phyloP scores from a whole-genome alignment of 495 filamentous ascomycete genomes.

The Penicillium diatomitis region DNA sequence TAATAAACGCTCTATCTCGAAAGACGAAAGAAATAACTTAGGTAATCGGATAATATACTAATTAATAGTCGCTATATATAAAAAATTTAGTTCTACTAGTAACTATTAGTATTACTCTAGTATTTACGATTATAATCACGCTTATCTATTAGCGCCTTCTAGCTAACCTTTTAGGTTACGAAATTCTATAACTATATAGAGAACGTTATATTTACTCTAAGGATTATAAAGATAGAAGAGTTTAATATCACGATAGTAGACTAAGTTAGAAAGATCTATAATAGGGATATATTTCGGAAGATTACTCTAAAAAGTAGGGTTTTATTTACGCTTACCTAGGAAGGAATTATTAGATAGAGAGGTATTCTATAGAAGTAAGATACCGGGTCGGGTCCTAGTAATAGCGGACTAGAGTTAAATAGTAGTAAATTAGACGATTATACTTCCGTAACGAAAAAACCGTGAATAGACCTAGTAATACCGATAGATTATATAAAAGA shows the following conservation, averaged over 20 bases:
- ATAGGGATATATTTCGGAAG: constrained; percentile 15
- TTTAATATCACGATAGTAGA: constrained; percentile 23
- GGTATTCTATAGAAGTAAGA: constrained; percentile 18
- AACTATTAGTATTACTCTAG: constrained; percentile 9
- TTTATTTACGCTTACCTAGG: constrained; percentile 11
- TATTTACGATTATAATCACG: neutral
- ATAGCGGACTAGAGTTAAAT: constrained; percentile 23
- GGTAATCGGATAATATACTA: constrained; percentile 21
- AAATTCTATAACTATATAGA: constrained; percentile 22
- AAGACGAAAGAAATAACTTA: constrained; percentile 23
- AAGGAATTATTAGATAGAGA: constrained; percentile 6
- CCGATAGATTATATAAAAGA: constrained; percentile 15
- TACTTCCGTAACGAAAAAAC: constrained; percentile 21
- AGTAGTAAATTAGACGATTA: constrained; percentile 20
- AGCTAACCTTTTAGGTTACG: constrained; percentile 19
- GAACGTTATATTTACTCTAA: constrained; percentile 18
- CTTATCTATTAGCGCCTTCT: constrained; percentile 21
- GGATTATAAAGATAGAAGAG: constrained; percentile 21
- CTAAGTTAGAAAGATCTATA: constrained; percentile 15
- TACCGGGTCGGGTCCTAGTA: constrained; percentile 16
- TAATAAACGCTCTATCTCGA: constrained; percentile 18
- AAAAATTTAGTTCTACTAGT: constrained; percentile 23
- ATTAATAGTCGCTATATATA: constrained; percentile 22
- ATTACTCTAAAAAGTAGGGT: constrained; percentile 17
- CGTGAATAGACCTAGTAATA: constrained; percentile 22